These are phyloP conservation scores for Porcisia hertigi DNA, from an alignment of 208 protist genomes.

Conservation along the genomic window DNA sequence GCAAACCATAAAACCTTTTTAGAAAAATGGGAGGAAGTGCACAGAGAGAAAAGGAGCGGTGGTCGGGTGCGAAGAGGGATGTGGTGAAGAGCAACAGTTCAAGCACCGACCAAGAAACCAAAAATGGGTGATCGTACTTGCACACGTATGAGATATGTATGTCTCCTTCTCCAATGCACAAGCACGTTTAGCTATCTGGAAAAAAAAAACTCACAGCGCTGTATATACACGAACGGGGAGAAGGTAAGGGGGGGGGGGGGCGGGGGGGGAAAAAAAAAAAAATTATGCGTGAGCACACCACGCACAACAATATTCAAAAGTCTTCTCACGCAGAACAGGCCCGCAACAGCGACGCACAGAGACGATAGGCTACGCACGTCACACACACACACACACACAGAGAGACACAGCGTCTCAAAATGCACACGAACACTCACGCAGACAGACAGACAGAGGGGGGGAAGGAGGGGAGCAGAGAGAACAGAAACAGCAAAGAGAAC, in stretches of 20 bases:
- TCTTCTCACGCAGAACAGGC: background rate
- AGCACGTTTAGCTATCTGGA: background rate
- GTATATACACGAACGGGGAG: no score
- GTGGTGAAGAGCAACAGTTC: no score
- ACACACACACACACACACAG: background rate
- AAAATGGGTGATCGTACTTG: no score
- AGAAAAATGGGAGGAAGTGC: no score
- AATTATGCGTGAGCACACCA: background rate
- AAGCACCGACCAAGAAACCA: no score
- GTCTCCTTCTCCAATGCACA: no score
- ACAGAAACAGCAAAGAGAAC: background rate
- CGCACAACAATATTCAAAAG: background rate
- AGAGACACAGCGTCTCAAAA: background rate
- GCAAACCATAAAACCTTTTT: no score
- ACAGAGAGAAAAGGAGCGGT: no score
- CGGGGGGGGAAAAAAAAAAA: background rate
- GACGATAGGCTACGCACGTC: background rate
- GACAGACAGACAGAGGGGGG: background rate
- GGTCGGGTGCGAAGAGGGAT: no score
- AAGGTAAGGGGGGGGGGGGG: no score
- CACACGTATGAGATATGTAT: no score
- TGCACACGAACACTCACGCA: background rate
- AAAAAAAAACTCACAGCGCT: background rate
- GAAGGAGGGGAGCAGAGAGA: background rate
- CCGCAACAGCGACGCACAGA: background rate